Evolutionary conservation across 805 yeast species (phyloP).

Genomic region (Candida ponderosae): DNA sequence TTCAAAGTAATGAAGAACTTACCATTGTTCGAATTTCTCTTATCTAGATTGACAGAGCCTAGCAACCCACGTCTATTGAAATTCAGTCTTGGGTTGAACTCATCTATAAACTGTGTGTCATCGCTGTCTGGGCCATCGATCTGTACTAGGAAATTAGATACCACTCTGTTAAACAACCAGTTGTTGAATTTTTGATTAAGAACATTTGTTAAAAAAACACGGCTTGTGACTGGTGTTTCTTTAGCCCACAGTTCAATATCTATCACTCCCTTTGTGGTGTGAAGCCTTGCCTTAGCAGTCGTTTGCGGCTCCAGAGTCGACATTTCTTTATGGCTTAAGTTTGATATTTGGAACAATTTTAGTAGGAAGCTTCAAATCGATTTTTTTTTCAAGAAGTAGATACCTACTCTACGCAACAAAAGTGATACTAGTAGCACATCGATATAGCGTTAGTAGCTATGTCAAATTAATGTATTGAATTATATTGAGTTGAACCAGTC

Average conservation of each 20-base stretch:
- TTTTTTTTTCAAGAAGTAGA: no score
- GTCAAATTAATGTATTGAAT: no score
- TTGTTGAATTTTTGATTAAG: constrained; percentile 33
- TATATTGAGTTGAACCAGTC: no score
- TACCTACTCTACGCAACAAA: no score
- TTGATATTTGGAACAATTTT: no score
- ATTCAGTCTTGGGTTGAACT: constrained; percentile 43
- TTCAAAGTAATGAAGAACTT: constrained; percentile 43
- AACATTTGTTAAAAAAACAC: constrained; percentile 43
- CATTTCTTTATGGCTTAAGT: no score
- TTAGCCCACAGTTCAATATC: constrained; percentile 63
- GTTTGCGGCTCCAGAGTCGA: constrained; percentile 41
- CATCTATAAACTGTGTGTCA: constrained; percentile 25
- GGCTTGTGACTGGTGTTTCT: constrained; percentile 45
- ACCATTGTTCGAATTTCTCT: constrained; percentile 24
- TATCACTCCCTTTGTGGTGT: constrained; percentile 51
- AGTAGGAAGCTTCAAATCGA: no score
- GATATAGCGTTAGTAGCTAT: no score
- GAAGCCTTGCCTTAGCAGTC: constrained; percentile 47
- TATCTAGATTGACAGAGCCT: constrained; percentile 37
- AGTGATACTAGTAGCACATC: no score
- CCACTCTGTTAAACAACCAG: constrained; percentile 32
- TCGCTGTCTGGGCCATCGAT: constrained; percentile 22
- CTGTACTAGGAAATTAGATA: constrained; percentile 29
- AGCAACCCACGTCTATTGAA: constrained; percentile 47